Conservation (phyloP, 1,139 yeast genomes). For the Lodderomyces metapsilosis region DNA sequence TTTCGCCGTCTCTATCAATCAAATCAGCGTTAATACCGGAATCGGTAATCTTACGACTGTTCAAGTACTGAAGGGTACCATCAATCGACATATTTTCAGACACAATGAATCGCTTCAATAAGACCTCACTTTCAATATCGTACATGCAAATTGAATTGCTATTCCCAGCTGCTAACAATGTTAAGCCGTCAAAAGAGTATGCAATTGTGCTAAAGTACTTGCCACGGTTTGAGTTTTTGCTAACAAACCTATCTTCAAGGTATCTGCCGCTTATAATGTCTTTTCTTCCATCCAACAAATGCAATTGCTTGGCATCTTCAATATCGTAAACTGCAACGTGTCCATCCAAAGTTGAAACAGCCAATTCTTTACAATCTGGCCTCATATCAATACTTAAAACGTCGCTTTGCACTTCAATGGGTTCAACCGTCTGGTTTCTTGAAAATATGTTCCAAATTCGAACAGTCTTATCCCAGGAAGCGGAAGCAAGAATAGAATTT, state of each 20-base stretch:
- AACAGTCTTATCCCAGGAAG: conserved; percentile 95
- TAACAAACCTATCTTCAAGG: conserved; percentile 74
- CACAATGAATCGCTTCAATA: conserved; percentile 76
- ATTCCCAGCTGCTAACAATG: conserved; percentile 90
- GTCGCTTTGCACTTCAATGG: conserved; percentile 80
- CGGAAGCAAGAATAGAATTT: conserved; percentile 76
- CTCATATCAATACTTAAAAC: conserved; percentile 83
- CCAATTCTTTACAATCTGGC: conserved; percentile 89
- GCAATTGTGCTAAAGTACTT: conserved; percentile 78
- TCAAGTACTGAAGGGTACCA: conserved; percentile 80
- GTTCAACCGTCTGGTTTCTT: conserved; percentile 83
- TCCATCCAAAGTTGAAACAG: conserved; percentile 88
- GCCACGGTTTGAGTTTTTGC: conserved; percentile 79
- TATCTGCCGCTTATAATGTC: conserved; percentile 90
- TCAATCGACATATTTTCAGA: conserved; percentile 88
- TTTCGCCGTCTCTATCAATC: conserved; percentile 82
- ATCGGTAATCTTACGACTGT: conserved; percentile 80
- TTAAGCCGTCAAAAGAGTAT: conserved; percentile 87
- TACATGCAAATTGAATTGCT: conserved; percentile 88
- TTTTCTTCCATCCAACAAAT: conserved; percentile 79
- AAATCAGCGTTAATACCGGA: conserved; percentile 78
- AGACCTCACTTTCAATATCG: conserved; percentile 83
- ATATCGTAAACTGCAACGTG: conserved; percentile 81
- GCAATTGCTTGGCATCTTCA: conserved; percentile 76
- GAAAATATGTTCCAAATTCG: conserved; percentile 92